Evolutionary conservation across 345 rosid genomes (phyloP).

Genomic region (Rhodamnia argentea): DNA sequence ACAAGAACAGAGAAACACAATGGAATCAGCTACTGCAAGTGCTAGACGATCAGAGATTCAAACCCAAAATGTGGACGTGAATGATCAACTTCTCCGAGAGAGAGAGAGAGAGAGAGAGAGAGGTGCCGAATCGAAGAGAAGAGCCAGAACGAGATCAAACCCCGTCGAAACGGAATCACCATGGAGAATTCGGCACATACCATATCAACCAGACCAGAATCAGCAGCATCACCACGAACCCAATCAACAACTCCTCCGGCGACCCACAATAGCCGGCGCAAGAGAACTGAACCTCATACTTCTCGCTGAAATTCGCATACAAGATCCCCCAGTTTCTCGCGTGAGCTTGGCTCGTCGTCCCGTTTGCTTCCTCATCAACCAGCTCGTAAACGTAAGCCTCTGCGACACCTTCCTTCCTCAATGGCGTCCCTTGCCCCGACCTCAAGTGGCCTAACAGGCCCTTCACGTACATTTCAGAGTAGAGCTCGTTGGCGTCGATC

Average conservation of each 20-base stretch:
- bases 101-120: no score
- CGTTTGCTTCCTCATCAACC: conserved; percentile 37
- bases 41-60: background rate
- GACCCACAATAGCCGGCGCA: background rate
- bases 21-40: background rate
- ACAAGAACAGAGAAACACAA: background rate
- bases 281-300: conserved; percentile 53
- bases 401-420: conserved; percentile 69
- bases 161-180: background rate
- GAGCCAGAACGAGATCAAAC: background rate
- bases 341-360: background rate
- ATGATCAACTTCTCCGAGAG: background rate
- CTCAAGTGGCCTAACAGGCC: conserved; percentile 55
- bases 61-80: background rate
- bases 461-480: conserved; percentile 58
- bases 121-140: background rate
- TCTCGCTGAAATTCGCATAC: conserved; percentile 49
- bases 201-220: background rate
- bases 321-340: conserved; percentile 65
- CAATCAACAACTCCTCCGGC: background rate
- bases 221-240: background rate
- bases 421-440: conserved; percentile 64
- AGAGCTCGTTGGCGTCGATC: conserved; percentile 54
- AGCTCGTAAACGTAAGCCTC: conserved; percentile 70
- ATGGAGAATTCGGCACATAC: background rate